A percentile compares a stretch with the other conserved stretches of the same genome.
Evolutionary conservation across 179 eudicot genomes (phyloP).

Genomic region (Beta lomatogona): DNA sequence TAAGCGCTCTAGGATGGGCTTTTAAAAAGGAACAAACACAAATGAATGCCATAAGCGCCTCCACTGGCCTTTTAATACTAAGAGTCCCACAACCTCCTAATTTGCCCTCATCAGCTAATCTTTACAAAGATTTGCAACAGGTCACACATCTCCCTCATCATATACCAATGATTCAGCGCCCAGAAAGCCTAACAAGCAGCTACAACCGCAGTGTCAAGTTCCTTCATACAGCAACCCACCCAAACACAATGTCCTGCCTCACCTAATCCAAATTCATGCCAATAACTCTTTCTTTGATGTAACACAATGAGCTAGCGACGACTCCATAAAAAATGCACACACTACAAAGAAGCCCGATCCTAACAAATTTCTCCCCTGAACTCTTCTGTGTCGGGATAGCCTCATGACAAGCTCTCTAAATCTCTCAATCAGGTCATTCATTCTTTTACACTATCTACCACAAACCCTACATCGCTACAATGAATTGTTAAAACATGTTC

Average conservation of each 20-base stretch:
- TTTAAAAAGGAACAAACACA: too few species aligned
- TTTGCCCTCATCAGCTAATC: neutral
- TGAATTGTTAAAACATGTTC: too few species aligned
- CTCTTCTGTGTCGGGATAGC: neutral
- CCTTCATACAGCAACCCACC: neutral
- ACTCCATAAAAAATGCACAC: neutral
- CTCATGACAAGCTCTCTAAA: neutral
- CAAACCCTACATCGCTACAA: too few species aligned
- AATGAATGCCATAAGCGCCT: neutral
- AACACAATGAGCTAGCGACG: neutral
- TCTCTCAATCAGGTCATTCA: too few species aligned
- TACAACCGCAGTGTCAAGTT: neutral
- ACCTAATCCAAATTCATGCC: neutral
- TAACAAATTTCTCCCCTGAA: neutral
- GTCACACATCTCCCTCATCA: neutral
- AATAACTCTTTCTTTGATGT: neutral
- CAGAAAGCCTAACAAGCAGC: neutral
- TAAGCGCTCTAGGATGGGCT: too few species aligned
- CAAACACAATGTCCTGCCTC: neutral
- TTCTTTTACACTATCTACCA: too few species aligned
- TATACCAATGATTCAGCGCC: neutral
- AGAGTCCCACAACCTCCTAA: neutral
- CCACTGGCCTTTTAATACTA: neutral
- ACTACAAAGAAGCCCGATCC: neutral
- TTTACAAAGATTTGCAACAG: neutral